Evolutionary conservation across 345 rosid genomes (phyloP).

Genomic region (Isatis tinctoria): DNA sequence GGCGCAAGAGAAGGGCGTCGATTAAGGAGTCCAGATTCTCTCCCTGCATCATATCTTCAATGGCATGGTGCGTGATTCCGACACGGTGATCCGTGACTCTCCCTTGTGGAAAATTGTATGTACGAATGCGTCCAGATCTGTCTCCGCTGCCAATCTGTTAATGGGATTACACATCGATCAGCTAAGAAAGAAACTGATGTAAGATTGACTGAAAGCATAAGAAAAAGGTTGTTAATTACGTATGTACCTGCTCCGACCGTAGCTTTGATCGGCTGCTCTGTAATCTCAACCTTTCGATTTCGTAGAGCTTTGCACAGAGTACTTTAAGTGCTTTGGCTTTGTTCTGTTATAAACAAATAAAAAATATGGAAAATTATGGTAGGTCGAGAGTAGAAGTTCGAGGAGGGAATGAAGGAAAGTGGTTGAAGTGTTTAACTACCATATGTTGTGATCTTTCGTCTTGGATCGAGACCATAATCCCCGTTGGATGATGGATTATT

Average conservation of each 20-base stretch:
- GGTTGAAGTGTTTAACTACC: conserved; percentile 41
- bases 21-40: conserved; percentile 76
- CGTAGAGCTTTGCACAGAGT: conserved; percentile 88
- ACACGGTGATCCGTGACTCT: conserved; percentile 88
- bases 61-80: conserved; percentile 76
- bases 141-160: conserved; percentile 91
- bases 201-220: conserved; percentile 4
- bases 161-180: not conserved
- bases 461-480: conserved; percentile 82
- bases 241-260: conserved; percentile 75
- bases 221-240: not conserved
- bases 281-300: conserved; percentile 80
- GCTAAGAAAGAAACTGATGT: not conserved
- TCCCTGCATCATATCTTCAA: conserved; percentile 75
- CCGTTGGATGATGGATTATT: conserved; percentile 72
- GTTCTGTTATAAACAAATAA: conserved; percentile 41
- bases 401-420: not conserved
- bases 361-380: not conserved
- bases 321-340: conserved; percentile 89
- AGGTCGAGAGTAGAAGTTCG: not conserved
- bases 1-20: conserved; percentile 81
- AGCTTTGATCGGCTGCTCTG: conserved; percentile 69
- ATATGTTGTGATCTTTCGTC: conserved; percentile 97
- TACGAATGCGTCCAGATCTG: conserved; percentile 85
- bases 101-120: conserved; percentile 95